Percentiles rank a stretch among this genome's conserved stretches.
phyloP scores from a whole-genome alignment of 106 monocot genomes.

The Amphibolis antarctica region DNA sequence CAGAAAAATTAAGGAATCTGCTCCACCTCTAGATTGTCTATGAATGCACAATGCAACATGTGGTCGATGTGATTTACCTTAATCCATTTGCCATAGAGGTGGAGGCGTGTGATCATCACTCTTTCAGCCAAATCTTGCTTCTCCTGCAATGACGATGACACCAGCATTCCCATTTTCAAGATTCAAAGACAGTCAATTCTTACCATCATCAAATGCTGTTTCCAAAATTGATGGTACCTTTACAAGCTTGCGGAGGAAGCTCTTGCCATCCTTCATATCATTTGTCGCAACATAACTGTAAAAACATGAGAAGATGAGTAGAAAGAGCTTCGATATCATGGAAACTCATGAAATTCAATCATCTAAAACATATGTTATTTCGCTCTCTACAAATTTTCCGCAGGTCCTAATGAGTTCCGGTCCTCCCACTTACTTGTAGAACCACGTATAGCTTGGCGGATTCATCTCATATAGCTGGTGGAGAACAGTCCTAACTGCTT shows the following conservation, averaged over 20 bases:
- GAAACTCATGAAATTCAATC: too few species aligned
- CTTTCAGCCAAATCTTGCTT: constrained; percentile 89
- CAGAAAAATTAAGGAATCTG: not conserved
- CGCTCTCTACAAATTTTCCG: too few species aligned
- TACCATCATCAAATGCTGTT: too few species aligned
- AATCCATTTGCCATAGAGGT: constrained; percentile 84
- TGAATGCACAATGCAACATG: not conserved
- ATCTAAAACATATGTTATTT: too few species aligned
- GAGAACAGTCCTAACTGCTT: constrained; percentile 79
- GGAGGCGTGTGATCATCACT: constrained; percentile 92
- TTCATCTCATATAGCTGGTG: constrained; percentile 98
- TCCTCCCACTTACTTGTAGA: constrained; percentile 76
- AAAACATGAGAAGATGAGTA: not conserved
- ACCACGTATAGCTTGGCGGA: constrained; percentile 85
- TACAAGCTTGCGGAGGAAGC: constrained; percentile 58
- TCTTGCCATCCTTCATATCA: constrained; percentile 48
- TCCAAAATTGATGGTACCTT: constrained; percentile 44
- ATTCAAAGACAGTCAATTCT: too few species aligned
- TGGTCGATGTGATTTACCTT: constrained; percentile 35
- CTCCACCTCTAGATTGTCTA: not conserved
- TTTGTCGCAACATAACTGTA: constrained; percentile 57
- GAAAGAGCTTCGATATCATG: too few species aligned
- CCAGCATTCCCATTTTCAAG: too few species aligned
- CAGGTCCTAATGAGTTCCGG: not conserved
- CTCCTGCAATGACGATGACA: too few species aligned